Evolutionary conservation across 2,329 filamentous ascomycete genomes (phyloP).

Genomic region (Magnaporthales sp.): DNA sequence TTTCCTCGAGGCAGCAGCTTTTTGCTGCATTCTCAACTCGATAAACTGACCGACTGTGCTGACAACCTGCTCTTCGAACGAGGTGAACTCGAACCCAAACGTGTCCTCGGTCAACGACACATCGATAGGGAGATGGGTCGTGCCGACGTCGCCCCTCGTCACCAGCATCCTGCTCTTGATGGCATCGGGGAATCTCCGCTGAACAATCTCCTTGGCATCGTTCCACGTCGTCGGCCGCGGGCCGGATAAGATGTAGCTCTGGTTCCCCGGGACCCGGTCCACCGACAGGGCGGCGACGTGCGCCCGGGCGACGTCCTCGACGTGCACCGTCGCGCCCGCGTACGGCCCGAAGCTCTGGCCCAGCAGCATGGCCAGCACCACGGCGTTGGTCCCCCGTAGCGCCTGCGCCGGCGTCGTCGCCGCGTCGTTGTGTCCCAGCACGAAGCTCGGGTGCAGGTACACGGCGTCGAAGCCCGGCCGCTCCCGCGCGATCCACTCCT

Average conservation of each 20-base stretch:
- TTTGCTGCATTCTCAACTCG: slow-evolving; percentile 12
- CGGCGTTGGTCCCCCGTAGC: slow-evolving; percentile 24
- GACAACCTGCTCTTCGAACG: slow-evolving; percentile 20
- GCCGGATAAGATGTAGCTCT: slow-evolving; percentile 21
- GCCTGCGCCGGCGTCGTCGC: slow-evolving; percentile 17
- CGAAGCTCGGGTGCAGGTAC: slow-evolving; percentile 26
- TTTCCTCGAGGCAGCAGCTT: slow-evolving; percentile 1
- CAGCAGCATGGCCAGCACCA: slow-evolving; percentile 23
- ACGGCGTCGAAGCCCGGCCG: slow-evolving; percentile 26
- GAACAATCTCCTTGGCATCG: slow-evolving; percentile 27
- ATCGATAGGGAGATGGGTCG: slow-evolving; percentile 17
- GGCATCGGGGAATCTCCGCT: slow-evolving; percentile 18
- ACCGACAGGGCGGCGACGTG: slow-evolving; percentile 27
- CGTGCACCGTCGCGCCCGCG: slow-evolving; percentile 23
- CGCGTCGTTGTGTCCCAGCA: slow-evolving; percentile 26
- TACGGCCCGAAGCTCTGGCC: slow-evolving; percentile 17
- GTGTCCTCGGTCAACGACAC: slow-evolving; percentile 17
- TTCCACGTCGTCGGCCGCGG: slow-evolving; percentile 23
- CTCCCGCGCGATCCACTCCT: slow-evolving; percentile 22
- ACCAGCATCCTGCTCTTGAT: slow-evolving; percentile 18
- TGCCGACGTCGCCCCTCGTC: slow-evolving; percentile 13
- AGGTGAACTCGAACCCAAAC: slow-evolving; percentile 17
- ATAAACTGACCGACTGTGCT: slow-evolving; percentile 18
- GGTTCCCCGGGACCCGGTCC: slow-evolving; percentile 24
- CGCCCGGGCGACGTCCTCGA: slow-evolving; percentile 27